These are phyloP conservation scores for Coprinopsis sp. DNA, from an alignment of 768 basidiomycete genomes.

Conservation along the genomic window DNA sequence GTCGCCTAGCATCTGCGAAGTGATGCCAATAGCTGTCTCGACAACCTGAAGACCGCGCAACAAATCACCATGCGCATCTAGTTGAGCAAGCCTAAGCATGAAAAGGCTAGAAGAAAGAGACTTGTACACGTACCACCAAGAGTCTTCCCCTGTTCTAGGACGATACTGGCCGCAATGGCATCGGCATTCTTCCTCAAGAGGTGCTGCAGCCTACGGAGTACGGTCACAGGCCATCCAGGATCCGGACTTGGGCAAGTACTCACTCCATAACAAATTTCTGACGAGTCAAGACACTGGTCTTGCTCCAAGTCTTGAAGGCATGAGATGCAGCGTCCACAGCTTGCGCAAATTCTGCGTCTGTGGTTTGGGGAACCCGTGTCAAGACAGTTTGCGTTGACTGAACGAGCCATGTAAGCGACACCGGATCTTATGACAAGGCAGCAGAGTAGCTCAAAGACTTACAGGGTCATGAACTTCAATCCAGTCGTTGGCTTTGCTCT, in stretches of 20 bases:
- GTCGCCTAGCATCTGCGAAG: slow-evolving; percentile 82
- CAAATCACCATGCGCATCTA: slow-evolving; percentile 94
- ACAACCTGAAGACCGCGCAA: slow-evolving; percentile 89
- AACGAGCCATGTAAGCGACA: neutral
- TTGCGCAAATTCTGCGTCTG: slow-evolving; percentile 70
- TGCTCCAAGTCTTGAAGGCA: slow-evolving; percentile 88
- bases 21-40: slow-evolving; percentile 75
- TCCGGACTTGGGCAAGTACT: no score
- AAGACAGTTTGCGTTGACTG: slow-evolving; percentile 90
- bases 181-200: slow-evolving; percentile 83
- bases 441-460: slow-evolving; percentile 5
- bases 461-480: slow-evolving; percentile 90
- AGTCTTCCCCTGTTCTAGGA: slow-evolving; percentile 96
- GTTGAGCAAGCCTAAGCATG: neutral
- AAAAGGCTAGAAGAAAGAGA: neutral
- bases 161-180: slow-evolving; percentile 83
- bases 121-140: slow-evolving; percentile 53
- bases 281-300: slow-evolving; percentile 76
- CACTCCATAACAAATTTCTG: slow-evolving; percentile 90
- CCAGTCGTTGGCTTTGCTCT: slow-evolving; percentile 76
- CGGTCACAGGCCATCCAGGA: slow-evolving; percentile 1
- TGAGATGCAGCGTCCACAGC: slow-evolving; percentile 80
- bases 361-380: slow-evolving; percentile 87
- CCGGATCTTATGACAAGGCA: neutral
- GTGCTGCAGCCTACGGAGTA: slow-evolving; percentile 67